Base-by-base conservation (phyloP, 2,329 filamentous ascomycete genomes). In the Talaromyces atroroseus region DNA sequence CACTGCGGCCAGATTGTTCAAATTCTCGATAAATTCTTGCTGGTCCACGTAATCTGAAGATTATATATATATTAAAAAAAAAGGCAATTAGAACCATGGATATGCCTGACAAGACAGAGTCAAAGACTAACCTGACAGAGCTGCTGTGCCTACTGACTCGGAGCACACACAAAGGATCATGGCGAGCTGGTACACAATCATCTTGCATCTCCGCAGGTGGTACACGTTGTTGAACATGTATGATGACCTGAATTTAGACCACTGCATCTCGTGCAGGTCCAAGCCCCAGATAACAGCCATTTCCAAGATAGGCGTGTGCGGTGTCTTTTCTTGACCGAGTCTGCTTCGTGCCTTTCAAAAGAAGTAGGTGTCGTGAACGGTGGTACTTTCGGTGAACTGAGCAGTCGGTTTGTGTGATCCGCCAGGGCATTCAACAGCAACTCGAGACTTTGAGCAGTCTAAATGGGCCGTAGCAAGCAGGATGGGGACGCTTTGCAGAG, bases 161-260 rank as follows among this genome's bases (percentile, higher is more conserved):
- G 79, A 82, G 24, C 80, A 74, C 14, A 83, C 79, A 60, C 78
- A 81, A 59, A 78, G 72, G 50, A 84, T 81, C 79, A 83, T 80
- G 59, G 81, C 81, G 56, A 78, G 70, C 65, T 84, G 82, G 63
- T 84, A 84, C 56, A 83, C 76, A 59, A 82, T 77, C 73, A 84
- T 83, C 62, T 82, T 83, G 8, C 78, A 80, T 20, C 78, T 74
- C 45, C 81, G 78, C 2, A 82, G 68, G 65, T 84, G 80, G 62
- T 81, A 83, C 12, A 73, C 70, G 32, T 69, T 76, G 61, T 79
- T 80, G 70, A 80, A 83, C 81, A 84, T 84, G 65, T 83, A 77
- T n/a, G 73, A 75, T 59, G 69, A 75, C 59, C 78, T 79, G 75
- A 84, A 83, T 64, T 82, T 82, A 58, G 68, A 68, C 80, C 80